These are phyloP conservation scores for Microdochium nivale DNA, from an alignment of 2,329 filamentous ascomycete genomes.

Conservation along the genomic window DNA sequence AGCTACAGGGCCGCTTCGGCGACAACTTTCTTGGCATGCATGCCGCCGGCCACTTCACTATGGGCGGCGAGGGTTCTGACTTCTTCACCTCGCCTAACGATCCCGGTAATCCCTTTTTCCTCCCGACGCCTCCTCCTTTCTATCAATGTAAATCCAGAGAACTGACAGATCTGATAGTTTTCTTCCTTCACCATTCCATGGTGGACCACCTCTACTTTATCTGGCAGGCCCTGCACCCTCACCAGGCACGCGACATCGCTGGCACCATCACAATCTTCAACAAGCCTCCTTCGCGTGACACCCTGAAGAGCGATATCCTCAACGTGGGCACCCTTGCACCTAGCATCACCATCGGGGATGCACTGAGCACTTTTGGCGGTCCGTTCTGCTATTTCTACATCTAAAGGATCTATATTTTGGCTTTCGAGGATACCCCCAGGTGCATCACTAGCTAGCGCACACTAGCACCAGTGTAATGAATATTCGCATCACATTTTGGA, in stretches of 20 bases:
- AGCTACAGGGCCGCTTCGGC: constrained; percentile 19
- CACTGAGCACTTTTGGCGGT: constrained; percentile 9
- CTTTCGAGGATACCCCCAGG: not conserved
- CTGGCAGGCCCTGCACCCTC: constrained; percentile 9
- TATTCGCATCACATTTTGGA: not conserved
- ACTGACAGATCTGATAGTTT: constrained; percentile 6
- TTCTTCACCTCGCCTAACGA: constrained; percentile 14
- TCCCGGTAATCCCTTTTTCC: constrained; percentile 11
- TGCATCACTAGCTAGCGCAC: not conserved
- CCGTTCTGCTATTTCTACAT: constrained; percentile 14
- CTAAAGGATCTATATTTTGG: not conserved
- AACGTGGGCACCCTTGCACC: constrained; percentile 9
- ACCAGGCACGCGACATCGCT: constrained; percentile 8
- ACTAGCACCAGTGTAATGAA: not conserved
- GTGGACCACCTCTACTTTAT: constrained; percentile 3
- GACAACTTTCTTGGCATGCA: constrained; percentile 18
- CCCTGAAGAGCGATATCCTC: constrained; percentile 12
- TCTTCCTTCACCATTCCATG: constrained; percentile 8
- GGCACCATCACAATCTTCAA: constrained; percentile 17
- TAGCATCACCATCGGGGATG: constrained; percentile 5
- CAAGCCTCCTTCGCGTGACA: constrained; percentile 15
- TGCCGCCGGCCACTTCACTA: constrained; percentile 19
- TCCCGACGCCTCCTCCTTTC: constrained; percentile 16
- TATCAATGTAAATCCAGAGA: constrained; percentile 6
- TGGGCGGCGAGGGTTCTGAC: constrained; percentile 15